These are phyloP conservation scores for Saccharomyces eubayanus DNA, from an alignment of 805 yeast species.

Conservation along the genomic window DNA sequence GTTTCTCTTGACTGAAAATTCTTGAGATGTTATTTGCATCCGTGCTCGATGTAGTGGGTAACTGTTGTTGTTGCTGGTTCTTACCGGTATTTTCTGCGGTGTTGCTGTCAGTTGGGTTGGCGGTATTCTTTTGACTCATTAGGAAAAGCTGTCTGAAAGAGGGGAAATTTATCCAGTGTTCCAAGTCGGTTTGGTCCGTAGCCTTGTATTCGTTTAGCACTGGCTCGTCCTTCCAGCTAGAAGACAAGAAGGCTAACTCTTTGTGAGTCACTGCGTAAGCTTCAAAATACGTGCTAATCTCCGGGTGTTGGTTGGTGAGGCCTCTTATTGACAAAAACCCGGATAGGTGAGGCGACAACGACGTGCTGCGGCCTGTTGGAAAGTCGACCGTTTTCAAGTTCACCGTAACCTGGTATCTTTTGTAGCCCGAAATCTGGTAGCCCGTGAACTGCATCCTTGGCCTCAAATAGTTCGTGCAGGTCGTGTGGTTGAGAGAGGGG, in stretches of 20 bases:
- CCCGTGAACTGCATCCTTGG: constrained; percentile 29
- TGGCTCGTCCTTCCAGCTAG: constrained; percentile 21
- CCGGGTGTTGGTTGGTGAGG: constrained; percentile 56
- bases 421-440: constrained; percentile 30
- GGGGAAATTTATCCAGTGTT: constrained; percentile 58
- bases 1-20: constrained; percentile 8
- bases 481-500: neutral
- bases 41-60: neutral
- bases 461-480: constrained; percentile 16
- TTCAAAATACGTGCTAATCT: constrained; percentile 67
- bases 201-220: constrained; percentile 46
- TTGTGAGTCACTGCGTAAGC: constrained; percentile 30
- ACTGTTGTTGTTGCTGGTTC: neutral
- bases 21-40: constrained; percentile 7
- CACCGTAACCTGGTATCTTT: constrained; percentile 44
- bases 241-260: constrained; percentile 24
- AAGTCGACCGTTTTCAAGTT: constrained; percentile 51
- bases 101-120: neutral
- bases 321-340: constrained; percentile 67
- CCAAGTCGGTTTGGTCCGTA: constrained; percentile 43
- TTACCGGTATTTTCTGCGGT: neutral
- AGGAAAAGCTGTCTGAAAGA: constrained; percentile 33
- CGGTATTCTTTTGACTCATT: neutral
- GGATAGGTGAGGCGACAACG: constrained; percentile 35
- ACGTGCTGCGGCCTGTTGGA: constrained; percentile 8